These are phyloP conservation scores for Nakataea oryzae DNA, from an alignment of 2,329 filamentous ascomycete species.

Conservation along the genomic window DNA sequence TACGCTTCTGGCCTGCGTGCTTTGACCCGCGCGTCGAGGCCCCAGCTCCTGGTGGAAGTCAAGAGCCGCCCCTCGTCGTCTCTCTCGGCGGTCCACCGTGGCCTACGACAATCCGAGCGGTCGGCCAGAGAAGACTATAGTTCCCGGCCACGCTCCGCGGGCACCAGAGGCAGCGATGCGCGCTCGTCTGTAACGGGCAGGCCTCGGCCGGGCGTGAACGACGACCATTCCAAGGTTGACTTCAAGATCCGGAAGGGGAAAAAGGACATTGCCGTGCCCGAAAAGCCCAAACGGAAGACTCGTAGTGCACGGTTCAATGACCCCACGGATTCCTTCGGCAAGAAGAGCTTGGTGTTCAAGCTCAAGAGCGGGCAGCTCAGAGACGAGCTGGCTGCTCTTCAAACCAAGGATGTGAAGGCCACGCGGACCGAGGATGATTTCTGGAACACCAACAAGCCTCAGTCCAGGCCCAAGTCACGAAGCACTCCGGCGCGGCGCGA, in stretches of 20 bases:
- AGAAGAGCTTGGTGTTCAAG: conserved; percentile 44
- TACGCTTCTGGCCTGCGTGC: background rate
- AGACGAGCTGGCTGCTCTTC: conserved; percentile 16
- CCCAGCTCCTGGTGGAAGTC: background rate
- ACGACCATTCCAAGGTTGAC: conserved; percentile 12
- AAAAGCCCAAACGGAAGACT: conserved; percentile 28
- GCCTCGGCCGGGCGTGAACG: conserved; percentile 10
- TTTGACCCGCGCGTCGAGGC: background rate
- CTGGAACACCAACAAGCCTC: background rate
- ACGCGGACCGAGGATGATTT: background rate
- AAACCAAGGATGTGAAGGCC: background rate
- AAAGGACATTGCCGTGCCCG: conserved; percentile 37
- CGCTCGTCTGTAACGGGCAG: conserved; percentile 5
- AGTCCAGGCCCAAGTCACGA: background rate
- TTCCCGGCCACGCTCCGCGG: background rate
- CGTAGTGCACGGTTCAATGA: conserved; percentile 42
- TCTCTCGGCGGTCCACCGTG: conserved; percentile 12
- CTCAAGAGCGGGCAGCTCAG: conserved; percentile 34
- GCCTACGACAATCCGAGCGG: conserved; percentile 8
- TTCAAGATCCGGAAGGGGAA: conserved; percentile 35
- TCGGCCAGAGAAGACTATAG: background rate
- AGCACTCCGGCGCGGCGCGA: conserved; percentile 6
- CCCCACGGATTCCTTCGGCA: conserved; percentile 36
- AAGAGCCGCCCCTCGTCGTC: conserved; percentile 6
- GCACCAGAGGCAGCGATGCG: conserved; percentile 6